These are phyloP conservation scores for Nannizziopsis barbatae DNA, from an alignment of 2,329 filamentous ascomycete genomes.

Conservation along the genomic window DNA sequence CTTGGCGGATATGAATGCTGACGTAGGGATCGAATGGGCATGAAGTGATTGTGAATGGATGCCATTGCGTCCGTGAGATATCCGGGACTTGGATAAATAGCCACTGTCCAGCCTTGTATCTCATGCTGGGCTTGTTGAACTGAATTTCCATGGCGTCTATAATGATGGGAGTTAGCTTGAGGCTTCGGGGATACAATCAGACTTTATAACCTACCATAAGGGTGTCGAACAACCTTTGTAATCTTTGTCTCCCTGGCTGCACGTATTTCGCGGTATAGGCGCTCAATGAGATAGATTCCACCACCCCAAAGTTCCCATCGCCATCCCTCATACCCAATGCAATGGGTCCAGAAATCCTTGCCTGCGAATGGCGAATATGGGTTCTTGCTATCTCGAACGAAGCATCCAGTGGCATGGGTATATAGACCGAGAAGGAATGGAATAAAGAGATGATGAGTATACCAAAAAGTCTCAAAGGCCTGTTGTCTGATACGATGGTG, in stretches of 20 bases:
- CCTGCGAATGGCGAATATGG: constrained; percentile 77
- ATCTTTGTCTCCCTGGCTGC: constrained; percentile 76
- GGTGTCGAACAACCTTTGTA: constrained; percentile 86
- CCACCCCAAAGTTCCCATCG: constrained; percentile 88
- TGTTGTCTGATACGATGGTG: constrained; percentile 91
- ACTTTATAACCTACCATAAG: constrained; percentile 56
- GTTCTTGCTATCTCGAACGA: constrained; percentile 69
- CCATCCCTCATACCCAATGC: constrained; percentile 92
- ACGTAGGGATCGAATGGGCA: constrained; percentile 94
- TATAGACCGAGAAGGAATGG: constrained; percentile 90
- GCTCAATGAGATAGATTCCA: constrained; percentile 73
- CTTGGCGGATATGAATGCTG: constrained; percentile 87
- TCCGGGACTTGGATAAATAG: constrained; percentile 89
- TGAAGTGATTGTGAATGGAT: constrained; percentile 97
- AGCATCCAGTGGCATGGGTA: constrained; percentile 91
- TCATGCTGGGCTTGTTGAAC: constrained; percentile 91
- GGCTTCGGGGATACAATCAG: not conserved
- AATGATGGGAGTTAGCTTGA: constrained; percentile 1
- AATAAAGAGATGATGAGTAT: constrained; percentile 96
- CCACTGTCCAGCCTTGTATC: constrained; percentile 97
- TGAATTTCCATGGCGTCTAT: constrained; percentile 91
- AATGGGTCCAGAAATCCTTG: constrained; percentile 74
- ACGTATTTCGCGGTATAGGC: constrained; percentile 82
- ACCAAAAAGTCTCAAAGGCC: constrained; percentile 98
- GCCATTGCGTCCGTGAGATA: constrained; percentile 85